Conservation (phyloP, 1,284 basidiomycete genomes). For the Pyrrhoderma lamaoense region DNA sequence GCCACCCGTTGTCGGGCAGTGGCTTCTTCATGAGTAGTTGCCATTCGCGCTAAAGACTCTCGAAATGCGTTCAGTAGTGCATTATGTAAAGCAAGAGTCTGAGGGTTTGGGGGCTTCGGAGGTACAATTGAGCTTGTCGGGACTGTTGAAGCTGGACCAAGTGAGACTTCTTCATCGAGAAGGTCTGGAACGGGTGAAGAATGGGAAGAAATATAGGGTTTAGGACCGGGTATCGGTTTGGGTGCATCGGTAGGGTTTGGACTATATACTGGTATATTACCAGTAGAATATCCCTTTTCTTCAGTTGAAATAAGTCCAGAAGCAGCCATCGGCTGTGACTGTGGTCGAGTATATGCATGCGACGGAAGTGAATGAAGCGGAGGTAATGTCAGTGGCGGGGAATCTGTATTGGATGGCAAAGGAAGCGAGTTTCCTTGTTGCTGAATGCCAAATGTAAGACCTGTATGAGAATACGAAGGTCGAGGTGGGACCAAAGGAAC, state of each 20-base stretch:
- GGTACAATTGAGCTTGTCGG: constrained; percentile 39
- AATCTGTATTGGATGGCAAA: constrained; percentile 3
- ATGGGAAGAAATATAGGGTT: constrained; percentile 23
- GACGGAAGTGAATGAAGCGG: constrained; percentile 4
- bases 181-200: constrained; percentile 28
- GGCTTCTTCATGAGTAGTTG: constrained; percentile 59
- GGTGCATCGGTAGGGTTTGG: too few relatives aligned
- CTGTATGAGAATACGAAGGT: constrained; percentile 14
- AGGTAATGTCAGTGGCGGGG: constrained; percentile 22
- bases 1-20: constrained; percentile 73
- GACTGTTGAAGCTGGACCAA: constrained; percentile 18
- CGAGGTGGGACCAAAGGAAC: constrained; percentile 12
- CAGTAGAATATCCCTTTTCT: neutral
- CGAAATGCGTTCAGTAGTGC: constrained; percentile 72
- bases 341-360: constrained; percentile 24
- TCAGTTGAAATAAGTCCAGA: neutral
- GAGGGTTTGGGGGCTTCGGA: constrained; percentile 84
- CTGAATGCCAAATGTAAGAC: constrained; percentile 9
- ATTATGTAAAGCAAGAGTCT: constrained; percentile 79
- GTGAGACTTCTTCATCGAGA: constrained; percentile 32
- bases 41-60: constrained; percentile 60
- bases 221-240: constrained; percentile 27
- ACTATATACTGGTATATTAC: neutral
- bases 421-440: neutral
- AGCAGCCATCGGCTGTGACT: neutral